Evolutionary conservation across 2,329 filamentous ascomycete species (phyloP), one percentile per base, ranked within the genome.

Genomic region (Didymella segeticola): DNA sequence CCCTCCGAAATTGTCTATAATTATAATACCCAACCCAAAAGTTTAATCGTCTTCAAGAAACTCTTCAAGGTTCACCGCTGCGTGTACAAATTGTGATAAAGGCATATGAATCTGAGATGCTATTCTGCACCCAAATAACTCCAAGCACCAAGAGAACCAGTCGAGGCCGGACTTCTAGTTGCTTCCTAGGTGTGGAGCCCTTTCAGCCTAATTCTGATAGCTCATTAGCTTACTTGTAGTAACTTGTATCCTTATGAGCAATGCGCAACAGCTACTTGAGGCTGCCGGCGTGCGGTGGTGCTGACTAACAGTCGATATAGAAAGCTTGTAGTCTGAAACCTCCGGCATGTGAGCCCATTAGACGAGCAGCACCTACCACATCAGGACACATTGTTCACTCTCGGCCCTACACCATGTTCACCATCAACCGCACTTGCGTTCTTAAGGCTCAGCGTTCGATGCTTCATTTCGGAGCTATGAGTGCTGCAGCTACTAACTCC

Each of bases 1-100:
- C 63, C 61, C 61, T 63, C 60, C 36, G 48, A 36, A 15, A 53
- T 52, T 37, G 37, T 42, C 17, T 37, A 36, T 54, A 54, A 34
- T 46, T 31, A 26, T 54, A 46, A 46, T 54, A 54, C 9, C 23
- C 29, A 45, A 54, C 9, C 23, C 29, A 45, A 54, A 54, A 54
- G 51, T 53, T 45, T 12, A 15, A 47, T 38, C 34, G 2, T 10
- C 11, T 29, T 19, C 5, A 42, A 12, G 23, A 5, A 5, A 29
- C n/a, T 17, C 22, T 12, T 29, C 37, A 15, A 9, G 8, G 5
- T 7, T 7, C 34, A 7, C 15, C 10, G n/a, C 20, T 23, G 22
- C 15, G 5, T 25, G 25, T 8, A 8, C n/a, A n/a, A n/a, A n/a
- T 15, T 11, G 15, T 22, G 17, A 10, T 19, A 22, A 10, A 17